These are phyloP conservation scores for Penicillium concentricum DNA, from an alignment of 2,329 filamentous ascomycete genomes.

Conservation along the genomic window DNA sequence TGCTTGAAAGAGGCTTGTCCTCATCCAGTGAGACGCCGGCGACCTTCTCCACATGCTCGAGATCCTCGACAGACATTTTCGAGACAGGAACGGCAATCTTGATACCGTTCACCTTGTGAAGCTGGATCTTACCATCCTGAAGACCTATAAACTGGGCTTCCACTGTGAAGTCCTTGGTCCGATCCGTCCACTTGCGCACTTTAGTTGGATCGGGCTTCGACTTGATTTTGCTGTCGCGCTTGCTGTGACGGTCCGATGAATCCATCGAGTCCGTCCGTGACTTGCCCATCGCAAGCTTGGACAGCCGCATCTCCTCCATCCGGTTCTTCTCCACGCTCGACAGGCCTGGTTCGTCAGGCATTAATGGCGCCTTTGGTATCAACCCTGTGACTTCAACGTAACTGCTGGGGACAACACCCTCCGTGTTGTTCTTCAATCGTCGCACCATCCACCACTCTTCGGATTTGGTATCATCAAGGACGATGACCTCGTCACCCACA, in stretches of 20 bases:
- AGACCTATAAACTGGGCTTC: slow-evolving; percentile 95
- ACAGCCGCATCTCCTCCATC: slow-evolving; percentile 77
- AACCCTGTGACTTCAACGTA: slow-evolving; percentile 86
- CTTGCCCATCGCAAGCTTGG: slow-evolving; percentile 72
- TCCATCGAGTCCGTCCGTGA: slow-evolving; percentile 58
- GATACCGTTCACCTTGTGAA: slow-evolving; percentile 96
- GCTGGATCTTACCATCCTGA: slow-evolving; percentile 92
- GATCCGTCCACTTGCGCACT: slow-evolving; percentile 90
- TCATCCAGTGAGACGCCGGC: slow-evolving; percentile 88
- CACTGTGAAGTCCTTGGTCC: slow-evolving; percentile 93
- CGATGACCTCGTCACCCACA: slow-evolving; percentile 83
- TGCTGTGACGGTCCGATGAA: slow-evolving; percentile 66
- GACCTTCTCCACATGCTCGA: slow-evolving; percentile 87
- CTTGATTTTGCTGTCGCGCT: slow-evolving; percentile 68
- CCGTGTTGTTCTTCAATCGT: slow-evolving; percentile 84
- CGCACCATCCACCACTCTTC: slow-evolving; percentile 99
- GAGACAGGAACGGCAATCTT: slow-evolving; percentile 94
- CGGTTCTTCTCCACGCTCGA: slow-evolving; percentile 75
- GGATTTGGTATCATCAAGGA: slow-evolving; percentile 86
- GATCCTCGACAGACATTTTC: slow-evolving; percentile 94
- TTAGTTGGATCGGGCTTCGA: slow-evolving; percentile 80
- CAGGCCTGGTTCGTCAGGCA: slow-evolving; percentile 59
- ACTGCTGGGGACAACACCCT: slow-evolving; percentile 94
- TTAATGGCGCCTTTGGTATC: slow-evolving; percentile 50
- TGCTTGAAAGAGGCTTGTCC: slow-evolving; percentile 86